phyloP scores from a whole-genome alignment of 1,284 basidiomycete species.

The Puccinia horiana region DNA sequence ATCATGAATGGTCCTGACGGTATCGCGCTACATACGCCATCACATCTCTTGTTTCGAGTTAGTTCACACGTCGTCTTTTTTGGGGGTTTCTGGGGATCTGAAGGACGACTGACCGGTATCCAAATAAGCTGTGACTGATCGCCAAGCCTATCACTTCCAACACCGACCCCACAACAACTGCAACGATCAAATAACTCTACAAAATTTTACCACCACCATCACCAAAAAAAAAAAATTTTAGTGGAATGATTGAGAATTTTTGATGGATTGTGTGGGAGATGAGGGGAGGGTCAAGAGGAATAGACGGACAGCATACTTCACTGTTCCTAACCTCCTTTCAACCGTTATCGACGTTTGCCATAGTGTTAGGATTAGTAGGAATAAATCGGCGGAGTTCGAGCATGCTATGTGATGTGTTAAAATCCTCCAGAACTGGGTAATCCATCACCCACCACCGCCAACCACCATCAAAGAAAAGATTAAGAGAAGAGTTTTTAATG shows the following conservation, averaged over 20 bases:
- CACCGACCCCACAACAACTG: slow-evolving; percentile 22
- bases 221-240: background rate
- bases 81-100: too few species aligned
- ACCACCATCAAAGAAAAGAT: background rate
- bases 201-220: background rate
- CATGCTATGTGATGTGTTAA: slow-evolving; percentile 35
- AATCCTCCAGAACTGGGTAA: slow-evolving; percentile 47
- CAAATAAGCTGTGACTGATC: slow-evolving; percentile 27
- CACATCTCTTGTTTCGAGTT: background rate
- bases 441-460: background rate
- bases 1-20: slow-evolving; percentile 46
- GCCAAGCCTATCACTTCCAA: slow-evolving; percentile 30
- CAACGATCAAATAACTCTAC: slow-evolving; percentile 31
- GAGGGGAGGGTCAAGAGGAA: background rate
- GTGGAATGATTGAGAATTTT: background rate
- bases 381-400: slow-evolving; percentile 39
- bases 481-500: background rate
- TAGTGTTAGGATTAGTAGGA: slow-evolving; percentile 24
- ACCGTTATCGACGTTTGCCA: slow-evolving; percentile 28
- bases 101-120: slow-evolving; percentile 16
- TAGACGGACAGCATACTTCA: slow-evolving; percentile 49
- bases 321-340: slow-evolving; percentile 30
- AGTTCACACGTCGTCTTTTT: too few species aligned
- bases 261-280: background rate
- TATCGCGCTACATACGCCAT: slow-evolving; percentile 16